Evolutionary conservation across 2,329 filamentous ascomycete species (phyloP).

Genomic region (Ilyonectria destructans): DNA sequence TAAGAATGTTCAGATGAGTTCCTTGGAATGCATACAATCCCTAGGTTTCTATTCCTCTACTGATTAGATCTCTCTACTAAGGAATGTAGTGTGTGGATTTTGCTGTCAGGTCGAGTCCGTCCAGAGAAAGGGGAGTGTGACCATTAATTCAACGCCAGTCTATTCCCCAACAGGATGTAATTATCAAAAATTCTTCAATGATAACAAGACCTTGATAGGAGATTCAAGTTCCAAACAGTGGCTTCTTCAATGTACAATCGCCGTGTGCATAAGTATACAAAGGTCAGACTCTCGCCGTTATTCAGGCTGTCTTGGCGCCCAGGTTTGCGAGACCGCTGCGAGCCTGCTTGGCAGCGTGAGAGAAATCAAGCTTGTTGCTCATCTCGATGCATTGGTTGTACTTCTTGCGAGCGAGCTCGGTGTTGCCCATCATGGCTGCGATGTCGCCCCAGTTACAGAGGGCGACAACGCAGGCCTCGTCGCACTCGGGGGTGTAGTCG

Average conservation of each 20-base stretch:
- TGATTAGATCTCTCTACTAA: too few species aligned
- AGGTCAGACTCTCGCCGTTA: background rate
- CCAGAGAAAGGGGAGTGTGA: background rate
- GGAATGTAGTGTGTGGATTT: background rate
- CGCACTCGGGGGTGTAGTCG: slow-evolving; percentile 83
- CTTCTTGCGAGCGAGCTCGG: slow-evolving; percentile 75
- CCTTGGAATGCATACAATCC: background rate
- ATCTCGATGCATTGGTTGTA: slow-evolving; percentile 80
- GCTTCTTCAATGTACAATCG: background rate
- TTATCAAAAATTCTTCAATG: background rate
- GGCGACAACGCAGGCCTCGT: slow-evolving; percentile 85
- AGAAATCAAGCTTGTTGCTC: slow-evolving; percentile 69
- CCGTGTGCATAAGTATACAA: too few species aligned
- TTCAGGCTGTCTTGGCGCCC: slow-evolving; percentile 31
- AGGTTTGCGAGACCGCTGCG: slow-evolving; percentile 64
- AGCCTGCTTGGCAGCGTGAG: slow-evolving; percentile 68
- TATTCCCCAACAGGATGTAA: background rate
- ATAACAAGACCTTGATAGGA: background rate
- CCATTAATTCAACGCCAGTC: background rate
- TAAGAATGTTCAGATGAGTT: background rate
- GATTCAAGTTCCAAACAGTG: background rate
- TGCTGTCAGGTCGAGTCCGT: background rate
- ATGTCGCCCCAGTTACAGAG: slow-evolving; percentile 92
- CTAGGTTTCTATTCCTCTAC: too few species aligned
- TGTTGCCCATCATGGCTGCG: slow-evolving; percentile 80